Evolutionary conservation across 768 basidiomycete genomes (phyloP).

Genomic region (Phylloporus sp.): DNA sequence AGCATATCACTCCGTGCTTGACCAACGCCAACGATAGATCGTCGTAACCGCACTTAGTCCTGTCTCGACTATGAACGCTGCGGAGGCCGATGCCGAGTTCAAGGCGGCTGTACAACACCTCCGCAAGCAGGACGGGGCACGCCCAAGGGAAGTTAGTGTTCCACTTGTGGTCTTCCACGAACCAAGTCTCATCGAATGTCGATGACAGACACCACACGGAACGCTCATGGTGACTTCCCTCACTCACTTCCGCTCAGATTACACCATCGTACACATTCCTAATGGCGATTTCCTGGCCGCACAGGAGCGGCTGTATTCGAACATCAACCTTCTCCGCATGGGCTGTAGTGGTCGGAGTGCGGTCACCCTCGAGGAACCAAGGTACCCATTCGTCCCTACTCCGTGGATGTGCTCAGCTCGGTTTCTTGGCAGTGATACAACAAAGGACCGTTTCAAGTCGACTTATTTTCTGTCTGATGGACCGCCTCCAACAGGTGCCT

Average conservation of each 20-base stretch:
- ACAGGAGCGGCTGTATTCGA: conserved; percentile 69
- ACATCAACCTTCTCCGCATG: conserved; percentile 82
- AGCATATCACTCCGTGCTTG: conserved; percentile 8
- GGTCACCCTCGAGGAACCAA: conserved; percentile 73
- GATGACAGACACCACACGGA: conserved; percentile 56
- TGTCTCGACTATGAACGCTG: conserved; percentile 35
- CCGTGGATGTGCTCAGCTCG: conserved; percentile 4
- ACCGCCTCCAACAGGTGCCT: conserved; percentile 16
- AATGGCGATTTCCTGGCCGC: conserved; percentile 57
- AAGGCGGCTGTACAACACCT: conserved; percentile 57
- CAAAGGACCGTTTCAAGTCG: conserved; percentile 75
- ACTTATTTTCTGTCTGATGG: conserved; percentile 58
- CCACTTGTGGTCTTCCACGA: not conserved
- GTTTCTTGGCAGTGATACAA: conserved; percentile 54
- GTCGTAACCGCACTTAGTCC: conserved; percentile 55
- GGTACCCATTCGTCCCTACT: conserved; percentile 31
- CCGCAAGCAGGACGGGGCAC: conserved; percentile 60
- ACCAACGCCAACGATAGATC: conserved; percentile 41
- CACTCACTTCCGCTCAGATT: conserved; percentile 84
- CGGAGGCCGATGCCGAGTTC: conserved; percentile 53
- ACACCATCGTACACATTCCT: conserved; percentile 78
- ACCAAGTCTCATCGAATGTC: conserved; percentile 3
- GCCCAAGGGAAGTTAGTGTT: conserved; percentile 57
- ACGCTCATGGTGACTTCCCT: conserved; percentile 78
- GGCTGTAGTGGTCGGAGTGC: conserved; percentile 78